These are phyloP conservation scores for Davidsoniella neocaledoniae DNA, from an alignment of 2,329 filamentous ascomycete species.

Conservation along the genomic window DNA sequence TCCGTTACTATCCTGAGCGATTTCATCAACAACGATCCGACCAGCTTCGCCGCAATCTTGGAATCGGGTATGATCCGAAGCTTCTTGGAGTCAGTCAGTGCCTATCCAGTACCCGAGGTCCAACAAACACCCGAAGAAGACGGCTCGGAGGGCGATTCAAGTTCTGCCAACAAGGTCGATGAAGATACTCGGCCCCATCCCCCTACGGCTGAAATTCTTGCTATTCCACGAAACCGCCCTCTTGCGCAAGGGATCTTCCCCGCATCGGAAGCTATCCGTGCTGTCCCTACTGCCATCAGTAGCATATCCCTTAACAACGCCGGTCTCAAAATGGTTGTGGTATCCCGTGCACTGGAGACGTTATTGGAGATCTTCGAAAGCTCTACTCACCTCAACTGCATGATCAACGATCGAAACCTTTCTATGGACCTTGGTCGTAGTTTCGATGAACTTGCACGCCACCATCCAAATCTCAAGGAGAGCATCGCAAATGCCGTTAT, in stretches of 20 bases:
- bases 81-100: slow-evolving; percentile 67
- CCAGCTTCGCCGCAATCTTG: slow-evolving; percentile 87
- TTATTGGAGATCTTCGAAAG: slow-evolving; percentile 98
- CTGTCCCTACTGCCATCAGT: slow-evolving; percentile 75
- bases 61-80: slow-evolving; percentile 82
- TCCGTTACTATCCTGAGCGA: slow-evolving; percentile 81
- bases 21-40: slow-evolving; percentile 97
- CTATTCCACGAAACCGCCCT: slow-evolving; percentile 24
- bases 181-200: slow-evolving; percentile 32
- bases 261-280: slow-evolving; percentile 74
- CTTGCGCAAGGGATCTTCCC: slow-evolving; percentile 62
- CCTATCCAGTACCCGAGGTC: slow-evolving; percentile 24
- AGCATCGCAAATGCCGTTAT: slow-evolving; percentile 73
- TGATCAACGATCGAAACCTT: slow-evolving; percentile 56
- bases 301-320: slow-evolving; percentile 83
- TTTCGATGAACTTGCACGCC: slow-evolving; percentile 87
- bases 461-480: slow-evolving; percentile 70
- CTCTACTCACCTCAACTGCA: slow-evolving; percentile 67
- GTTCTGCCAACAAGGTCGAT: slow-evolving; percentile 13
- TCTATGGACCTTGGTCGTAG: slow-evolving; percentile 60
- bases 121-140: slow-evolving; percentile 17
- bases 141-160: slow-evolving; percentile 11
- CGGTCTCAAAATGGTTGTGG: slow-evolving; percentile 74
- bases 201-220: slow-evolving; percentile 33
- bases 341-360: slow-evolving; percentile 64